Base-by-base conservation (phyloP, 2,329 filamentous ascomycete genomes). In the Verticillium longisporum region DNA sequence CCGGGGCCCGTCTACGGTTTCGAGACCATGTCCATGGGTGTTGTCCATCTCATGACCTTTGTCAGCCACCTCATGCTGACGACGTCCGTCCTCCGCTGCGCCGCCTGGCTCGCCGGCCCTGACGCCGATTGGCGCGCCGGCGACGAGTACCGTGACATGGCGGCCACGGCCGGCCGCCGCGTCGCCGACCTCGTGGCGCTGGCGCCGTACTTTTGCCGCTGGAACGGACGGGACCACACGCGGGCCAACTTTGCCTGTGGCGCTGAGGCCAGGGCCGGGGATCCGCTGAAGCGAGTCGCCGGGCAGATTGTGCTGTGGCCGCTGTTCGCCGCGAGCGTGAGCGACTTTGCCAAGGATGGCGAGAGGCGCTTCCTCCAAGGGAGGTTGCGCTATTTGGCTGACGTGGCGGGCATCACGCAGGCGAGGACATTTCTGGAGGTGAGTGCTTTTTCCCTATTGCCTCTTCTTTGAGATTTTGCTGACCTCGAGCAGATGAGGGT, bases 61-160 rank as follows among this genome's bases (percentile, higher is more conserved):
- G 60, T 57, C 26, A 66, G 63, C 34, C 66, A 67, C 45, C 61
- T 67, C 34, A 65, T 65, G 62, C 62, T 67, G n/a, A 66, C 66
- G 26, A 67, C 62, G n/a, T 65, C 62, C 18, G 64, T 66, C 37
- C 56, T 67, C 45, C 62, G 66, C 15, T 66, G 65, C 58, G 66
- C 63, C 63, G 65, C 66, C 4, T 67, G 66, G 66, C 61, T 67
- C 36, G 61, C 65, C 4, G 59, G 59, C 2, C 65, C 66, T 14
- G 65, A 67, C 10, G 41, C 36, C 10, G 56, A 41, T 53, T 50
- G 45, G 45, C 45, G 45, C 45, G 45, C 45, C 18, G 66, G 62
- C 37, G 63, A 64, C 26, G 65, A 65, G 34, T 67, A 65, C 36
- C 62, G 63, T 11, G 59, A 62, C 18, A 59, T 66, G 54, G 64